Evolutionary conservation across 2,329 filamentous ascomycete genomes (phyloP).

Genomic region (Aspergillus pseudoterreus): DNA sequence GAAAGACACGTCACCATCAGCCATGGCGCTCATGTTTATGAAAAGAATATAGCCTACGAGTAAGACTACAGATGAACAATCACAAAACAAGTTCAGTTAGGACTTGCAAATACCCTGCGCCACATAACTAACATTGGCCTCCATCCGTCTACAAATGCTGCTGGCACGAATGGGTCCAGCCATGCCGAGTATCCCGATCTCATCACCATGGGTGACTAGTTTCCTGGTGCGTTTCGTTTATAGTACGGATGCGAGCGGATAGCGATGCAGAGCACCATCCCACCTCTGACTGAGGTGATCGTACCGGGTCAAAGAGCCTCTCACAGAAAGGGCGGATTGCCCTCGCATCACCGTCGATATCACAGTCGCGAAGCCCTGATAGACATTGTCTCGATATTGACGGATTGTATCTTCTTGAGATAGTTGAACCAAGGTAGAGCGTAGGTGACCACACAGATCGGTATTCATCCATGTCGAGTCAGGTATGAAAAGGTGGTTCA

Average conservation of each 20-base stretch:
- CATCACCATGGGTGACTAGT: slow-evolving; percentile 29
- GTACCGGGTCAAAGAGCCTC: slow-evolving; percentile 41
- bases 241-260: slow-evolving; percentile 14
- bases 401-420: slow-evolving; percentile 34
- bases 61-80: too few relatives aligned
- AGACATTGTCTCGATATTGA: slow-evolving; percentile 56
- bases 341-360: slow-evolving; percentile 68
- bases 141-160: slow-evolving; percentile 31
- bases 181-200: slow-evolving; percentile 44
- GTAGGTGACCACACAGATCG: slow-evolving; percentile 69
- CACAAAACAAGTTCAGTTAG: background rate
- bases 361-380: slow-evolving; percentile 89
- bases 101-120: slow-evolving; percentile 10
- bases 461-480: slow-evolving; percentile 95
- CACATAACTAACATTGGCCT: slow-evolving; percentile 19
- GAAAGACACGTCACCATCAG: too few relatives aligned
- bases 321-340: slow-evolving; percentile 76
- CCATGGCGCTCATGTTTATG: too few relatives aligned
- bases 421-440: slow-evolving; percentile 55
- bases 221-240: slow-evolving; percentile 19
- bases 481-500: slow-evolving; percentile 72
- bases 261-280: slow-evolving; percentile 70
- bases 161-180: slow-evolving; percentile 33
- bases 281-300: slow-evolving; percentile 48
- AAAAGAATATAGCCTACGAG: too few relatives aligned